Base-by-base conservation (phyloP, 1,284 basidiomycete genomes). In the Ustilago nuda region DNA sequence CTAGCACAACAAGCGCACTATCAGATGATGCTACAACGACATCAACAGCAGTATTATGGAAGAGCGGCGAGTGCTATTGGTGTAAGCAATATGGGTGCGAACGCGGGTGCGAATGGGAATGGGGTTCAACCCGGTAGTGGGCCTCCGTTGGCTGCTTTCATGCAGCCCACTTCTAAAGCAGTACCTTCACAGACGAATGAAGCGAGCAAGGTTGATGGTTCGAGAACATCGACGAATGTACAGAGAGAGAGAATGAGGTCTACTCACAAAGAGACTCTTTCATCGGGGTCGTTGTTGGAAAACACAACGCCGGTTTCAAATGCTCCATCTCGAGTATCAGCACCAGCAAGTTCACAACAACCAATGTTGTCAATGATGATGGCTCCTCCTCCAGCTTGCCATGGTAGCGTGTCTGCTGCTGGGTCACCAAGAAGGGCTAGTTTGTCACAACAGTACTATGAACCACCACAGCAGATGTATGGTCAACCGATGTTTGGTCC, bases 341-440 rank as follows among this genome's bases (percentile, higher is more conserved):
- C 17, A 3, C 13, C 41, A 15, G 35, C 32, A 13, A 35, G 23
- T 7, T 55, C 63, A 37, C 48, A 54, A 41, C 64, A 63, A 54
- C 71, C 71, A 1, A 78, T 74, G 76, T 41, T 74, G 45, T 74
- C 76, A 30, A 78, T 77, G 75, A 77, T 77, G 75, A 72, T 77
- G 71, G 70, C 70, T 2, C 56, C 75, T 23, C 75, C 75, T 15
- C 70, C 75, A 1, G 17, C 65, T 32, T 11, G 27, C 8, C 48
- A 50, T 13, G 30, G 27, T 15, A n/a, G 23, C 15, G 3, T 27
- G n/a, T 30, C 48, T 27, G 30, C 11, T 32, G 48, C 48, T 8
- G 48, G 12, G 12, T 46, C 4, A 46, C 8, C 35, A 3, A 39
- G 36, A 17, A 32, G 15, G 27, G n/a, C 27, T 4, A 59, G 17